These are phyloP conservation scores for Tulasnella sp. DNA, from an alignment of 768 basidiomycete species.

Conservation along the genomic window DNA sequence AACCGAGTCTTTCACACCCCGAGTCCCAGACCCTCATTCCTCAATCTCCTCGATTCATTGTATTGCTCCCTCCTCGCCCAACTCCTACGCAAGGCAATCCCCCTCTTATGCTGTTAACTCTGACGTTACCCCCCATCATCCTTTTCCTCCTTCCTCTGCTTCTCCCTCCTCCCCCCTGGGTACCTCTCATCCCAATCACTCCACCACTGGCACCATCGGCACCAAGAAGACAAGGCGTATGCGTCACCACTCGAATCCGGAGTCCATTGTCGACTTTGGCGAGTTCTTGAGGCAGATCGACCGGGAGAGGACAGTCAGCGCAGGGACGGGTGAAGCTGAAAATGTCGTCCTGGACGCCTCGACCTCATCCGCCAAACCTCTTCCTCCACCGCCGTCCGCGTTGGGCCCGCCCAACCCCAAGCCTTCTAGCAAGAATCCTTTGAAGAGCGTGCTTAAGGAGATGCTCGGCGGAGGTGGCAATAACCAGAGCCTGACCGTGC, in stretches of 20 bases:
- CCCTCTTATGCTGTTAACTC: slow-evolving; percentile 10
- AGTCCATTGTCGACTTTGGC: slow-evolving; percentile 31
- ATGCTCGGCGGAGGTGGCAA: slow-evolving; percentile 32
- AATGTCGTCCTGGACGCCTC: neutral
- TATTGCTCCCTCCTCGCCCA: neutral
- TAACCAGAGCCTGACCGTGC: slow-evolving; percentile 6
- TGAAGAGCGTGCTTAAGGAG: slow-evolving; percentile 28
- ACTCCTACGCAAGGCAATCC: neutral
- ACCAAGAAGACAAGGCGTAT: slow-evolving; percentile 6
- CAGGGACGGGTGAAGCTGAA: neutral
- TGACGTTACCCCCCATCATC: neutral
- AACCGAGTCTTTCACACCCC: slow-evolving; percentile 26
- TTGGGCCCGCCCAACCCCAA: neutral
- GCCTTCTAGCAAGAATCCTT: neutral
- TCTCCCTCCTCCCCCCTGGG: slow-evolving; percentile 9
- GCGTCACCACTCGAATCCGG: slow-evolving; percentile 25
- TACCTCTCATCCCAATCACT: slow-evolving; percentile 5
- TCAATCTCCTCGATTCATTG: slow-evolving; percentile 19
- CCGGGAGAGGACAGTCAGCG: slow-evolving; percentile 8
- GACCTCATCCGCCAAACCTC: neutral
- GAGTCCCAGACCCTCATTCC: slow-evolving; percentile 22
- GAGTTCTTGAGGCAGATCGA: slow-evolving; percentile 33
- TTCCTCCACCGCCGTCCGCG: neutral
- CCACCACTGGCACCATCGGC: slow-evolving; percentile 11
- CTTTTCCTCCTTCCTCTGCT: slow-evolving; percentile 8